Evolutionary conservation across 306 rosid species (phyloP).

Genomic region (Vigna trinervia): DNA sequence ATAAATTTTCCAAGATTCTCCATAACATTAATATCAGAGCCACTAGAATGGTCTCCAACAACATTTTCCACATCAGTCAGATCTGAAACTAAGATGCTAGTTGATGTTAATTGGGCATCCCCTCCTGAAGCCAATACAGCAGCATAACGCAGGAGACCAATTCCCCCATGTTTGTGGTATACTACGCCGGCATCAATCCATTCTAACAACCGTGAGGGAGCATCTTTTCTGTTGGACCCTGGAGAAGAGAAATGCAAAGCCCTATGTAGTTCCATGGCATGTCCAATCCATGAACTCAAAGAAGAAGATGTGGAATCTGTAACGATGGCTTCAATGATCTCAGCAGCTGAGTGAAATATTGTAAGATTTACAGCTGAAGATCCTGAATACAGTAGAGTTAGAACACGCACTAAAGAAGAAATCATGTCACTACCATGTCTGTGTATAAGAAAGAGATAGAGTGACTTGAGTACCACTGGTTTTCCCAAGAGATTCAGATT

Average conservation of each 20-base stretch:
- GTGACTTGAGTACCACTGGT: constrained; percentile 60
- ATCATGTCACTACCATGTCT: not conserved
- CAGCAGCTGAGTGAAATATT: constrained; percentile 94
- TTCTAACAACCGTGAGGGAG: constrained; percentile 93
- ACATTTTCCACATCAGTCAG: constrained; percentile 84
- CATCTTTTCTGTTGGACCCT: constrained; percentile 95
- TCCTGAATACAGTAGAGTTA: constrained; percentile 63
- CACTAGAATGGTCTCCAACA: constrained; percentile 76
- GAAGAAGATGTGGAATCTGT: constrained; percentile 89
- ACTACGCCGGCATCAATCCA: constrained; percentile 97
- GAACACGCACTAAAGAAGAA: constrained; percentile 33
- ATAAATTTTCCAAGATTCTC: constrained; percentile 90
- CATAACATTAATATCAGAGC: constrained; percentile 91
- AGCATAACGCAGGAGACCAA: constrained; percentile 90
- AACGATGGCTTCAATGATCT: constrained; percentile 96
- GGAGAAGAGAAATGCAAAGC: constrained; percentile 91
- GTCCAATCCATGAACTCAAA: constrained; percentile 87
- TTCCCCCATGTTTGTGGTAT: constrained; percentile 88
- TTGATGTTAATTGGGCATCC: constrained; percentile 88
- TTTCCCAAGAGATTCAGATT: constrained; percentile 72
- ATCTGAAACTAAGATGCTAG: constrained; percentile 78
- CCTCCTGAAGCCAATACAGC: constrained; percentile 96
- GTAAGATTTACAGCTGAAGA: constrained; percentile 84
- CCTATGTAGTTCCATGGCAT: constrained; percentile 87
- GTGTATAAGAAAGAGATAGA: constrained; percentile 28